A percentile compares a stretch with the other conserved stretches of the same genome.
Evolutionary conservation across 495 filamentous ascomycete species (phyloP).

Genomic region (Pseudevernia furfuracea): DNA sequence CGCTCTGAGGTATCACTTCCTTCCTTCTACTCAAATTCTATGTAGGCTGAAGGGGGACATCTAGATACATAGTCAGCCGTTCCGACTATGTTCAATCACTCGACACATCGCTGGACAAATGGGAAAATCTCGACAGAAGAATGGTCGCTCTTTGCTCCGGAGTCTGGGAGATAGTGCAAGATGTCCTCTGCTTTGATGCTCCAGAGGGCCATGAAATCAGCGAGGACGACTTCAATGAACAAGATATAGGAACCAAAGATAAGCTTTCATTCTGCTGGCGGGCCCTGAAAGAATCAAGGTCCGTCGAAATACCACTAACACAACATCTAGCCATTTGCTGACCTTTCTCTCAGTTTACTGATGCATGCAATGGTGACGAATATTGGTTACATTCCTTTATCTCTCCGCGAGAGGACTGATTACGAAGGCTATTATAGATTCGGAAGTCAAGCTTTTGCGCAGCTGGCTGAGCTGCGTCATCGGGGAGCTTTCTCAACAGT

Average conservation of each 20-base stretch:
- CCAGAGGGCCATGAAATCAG: constrained; percentile 81
- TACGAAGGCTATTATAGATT: constrained; percentile 43
- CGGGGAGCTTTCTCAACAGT: constrained; percentile 92
- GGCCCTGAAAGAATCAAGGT: constrained; percentile 87
- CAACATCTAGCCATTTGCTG: background rate
- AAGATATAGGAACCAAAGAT: constrained; percentile 68
- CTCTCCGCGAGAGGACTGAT: constrained; percentile 28
- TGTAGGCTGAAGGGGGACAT: constrained; percentile 16
- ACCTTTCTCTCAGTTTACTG: constrained; percentile 10
- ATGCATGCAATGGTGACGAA: constrained; percentile 25
- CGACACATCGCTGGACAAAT: constrained; percentile 23
- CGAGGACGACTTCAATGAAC: constrained; percentile 58
- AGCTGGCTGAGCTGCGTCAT: constrained; percentile 77
- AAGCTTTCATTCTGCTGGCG: constrained; percentile 89
- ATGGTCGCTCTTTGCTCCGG: constrained; percentile 49
- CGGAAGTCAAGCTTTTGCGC: constrained; percentile 65
- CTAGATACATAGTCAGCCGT: constrained; percentile 33
- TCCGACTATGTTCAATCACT: constrained; percentile 27
- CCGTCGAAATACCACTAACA: constrained; percentile 13
- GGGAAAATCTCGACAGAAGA: constrained; percentile 45
- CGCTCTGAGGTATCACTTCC: constrained; percentile 40
- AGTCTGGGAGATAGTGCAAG: constrained; percentile 67
- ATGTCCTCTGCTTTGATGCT: constrained; percentile 79
- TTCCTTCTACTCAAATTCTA: constrained; percentile 25
- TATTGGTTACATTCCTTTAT: constrained; percentile 34